Percentiles rank a stretch among this genome's conserved stretches.
Conservation (phyloP, 2,329 filamentous ascomycete species). For the Pestalotiopsis sp. region DNA sequence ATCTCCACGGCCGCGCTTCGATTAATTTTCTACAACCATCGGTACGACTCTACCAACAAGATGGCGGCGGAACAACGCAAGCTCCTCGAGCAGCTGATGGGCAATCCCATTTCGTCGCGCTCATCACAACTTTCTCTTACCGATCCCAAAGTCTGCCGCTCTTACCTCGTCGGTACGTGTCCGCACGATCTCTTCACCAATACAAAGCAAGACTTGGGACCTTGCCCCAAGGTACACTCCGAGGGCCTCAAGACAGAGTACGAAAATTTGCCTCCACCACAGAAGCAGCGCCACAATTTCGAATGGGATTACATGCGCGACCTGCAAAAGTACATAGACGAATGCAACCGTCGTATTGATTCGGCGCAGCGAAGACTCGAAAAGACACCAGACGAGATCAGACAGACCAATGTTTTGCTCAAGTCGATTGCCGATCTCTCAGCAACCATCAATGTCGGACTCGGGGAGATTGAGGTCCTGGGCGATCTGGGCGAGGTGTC, state of each 20-base stretch:
- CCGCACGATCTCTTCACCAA: slow-evolving; percentile 99
- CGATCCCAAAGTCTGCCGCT: slow-evolving; percentile 92
- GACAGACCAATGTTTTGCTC: slow-evolving; percentile 88
- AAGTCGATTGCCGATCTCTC: slow-evolving; percentile 83
- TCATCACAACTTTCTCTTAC: slow-evolving; percentile 83
- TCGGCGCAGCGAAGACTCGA: slow-evolving; percentile 86
- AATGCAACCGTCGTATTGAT: slow-evolving; percentile 94
- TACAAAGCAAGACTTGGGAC: slow-evolving; percentile 95
- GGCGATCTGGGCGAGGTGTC: slow-evolving; percentile 81
- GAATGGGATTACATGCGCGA: slow-evolving; percentile 97
- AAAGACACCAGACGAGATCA: slow-evolving; percentile 97
- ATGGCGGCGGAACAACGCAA: slow-evolving; percentile 99
- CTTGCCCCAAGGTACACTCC: slow-evolving; percentile 85
- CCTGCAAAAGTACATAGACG: slow-evolving; percentile 94
- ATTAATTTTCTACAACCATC: background rate
- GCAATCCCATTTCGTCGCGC: slow-evolving; percentile 71
- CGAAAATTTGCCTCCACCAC: slow-evolving; percentile 69
- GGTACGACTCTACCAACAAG: slow-evolving; percentile 19
- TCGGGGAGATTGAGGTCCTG: slow-evolving; percentile 84
- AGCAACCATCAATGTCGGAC: slow-evolving; percentile 76
- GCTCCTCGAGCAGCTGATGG: slow-evolving; percentile 96
- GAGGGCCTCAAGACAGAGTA: slow-evolving; percentile 90
- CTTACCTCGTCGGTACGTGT: slow-evolving; percentile 90
- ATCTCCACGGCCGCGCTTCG: background rate
- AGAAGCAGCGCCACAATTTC: slow-evolving; percentile 82